These are phyloP conservation scores for Botryotinia narcissicola DNA, from an alignment of 2,329 filamentous ascomycete species.

Conservation along the genomic window DNA sequence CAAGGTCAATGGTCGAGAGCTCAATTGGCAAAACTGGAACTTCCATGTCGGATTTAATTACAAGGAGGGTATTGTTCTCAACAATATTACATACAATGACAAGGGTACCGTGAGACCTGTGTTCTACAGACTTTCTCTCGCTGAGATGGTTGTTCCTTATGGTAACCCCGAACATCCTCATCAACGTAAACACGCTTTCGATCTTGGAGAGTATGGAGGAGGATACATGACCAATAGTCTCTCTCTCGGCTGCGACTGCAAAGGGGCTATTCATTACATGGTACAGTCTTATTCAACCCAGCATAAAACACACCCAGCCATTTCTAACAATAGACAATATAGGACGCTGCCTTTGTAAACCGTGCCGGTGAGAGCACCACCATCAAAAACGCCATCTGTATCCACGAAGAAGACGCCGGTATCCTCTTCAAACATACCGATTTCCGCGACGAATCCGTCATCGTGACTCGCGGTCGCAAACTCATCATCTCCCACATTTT, in stretches of 20 bases:
- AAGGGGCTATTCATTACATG: constrained; percentile 87
- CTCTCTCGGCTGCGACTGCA: constrained; percentile 78
- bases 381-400: constrained; percentile 93
- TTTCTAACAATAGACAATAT: not conserved
- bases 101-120: constrained; percentile 72
- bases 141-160: constrained; percentile 93
- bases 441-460: constrained; percentile 84
- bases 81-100: constrained; percentile 87
- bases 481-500: constrained; percentile 89
- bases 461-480: constrained; percentile 82
- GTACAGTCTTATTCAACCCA: constrained; percentile 37
- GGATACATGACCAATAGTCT: constrained; percentile 83
- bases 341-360: constrained; percentile 75
- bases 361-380: constrained; percentile 70
- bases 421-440: constrained; percentile 95
- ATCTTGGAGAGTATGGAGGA: constrained; percentile 76
- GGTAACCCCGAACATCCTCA: constrained; percentile 78
- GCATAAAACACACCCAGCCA: not conserved
- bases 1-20: constrained; percentile 66
- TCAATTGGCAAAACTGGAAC: constrained; percentile 92
- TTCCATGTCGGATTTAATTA: constrained; percentile 95
- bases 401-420: constrained; percentile 89
- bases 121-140: constrained; percentile 85
- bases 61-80: constrained; percentile 84
- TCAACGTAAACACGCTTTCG: constrained; percentile 78